Conservation (phyloP, 208 protist species). For the Polymyxa betae region DNA sequence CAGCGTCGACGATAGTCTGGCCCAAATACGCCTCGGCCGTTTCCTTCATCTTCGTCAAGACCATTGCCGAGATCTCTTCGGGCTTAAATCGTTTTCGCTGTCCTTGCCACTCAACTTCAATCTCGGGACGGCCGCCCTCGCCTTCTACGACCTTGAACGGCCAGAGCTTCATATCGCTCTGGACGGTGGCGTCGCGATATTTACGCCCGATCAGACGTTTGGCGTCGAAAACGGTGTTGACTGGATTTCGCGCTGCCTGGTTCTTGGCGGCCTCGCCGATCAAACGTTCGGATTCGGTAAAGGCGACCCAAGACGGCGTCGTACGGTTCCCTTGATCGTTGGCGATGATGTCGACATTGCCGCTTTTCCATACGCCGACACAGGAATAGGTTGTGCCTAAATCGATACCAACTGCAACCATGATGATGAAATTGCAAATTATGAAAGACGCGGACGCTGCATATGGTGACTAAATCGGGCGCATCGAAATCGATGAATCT, state of each 20-base stretch:
- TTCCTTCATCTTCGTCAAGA: conserved; percentile 88
- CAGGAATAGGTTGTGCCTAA: conserved; percentile 78
- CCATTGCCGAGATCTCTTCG: conserved; percentile 94
- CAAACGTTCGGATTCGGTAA: conserved; percentile 79
- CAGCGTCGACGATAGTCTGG: conserved; percentile 86
- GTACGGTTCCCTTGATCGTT: conserved; percentile 98
- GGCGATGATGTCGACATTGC: conserved; percentile 93
- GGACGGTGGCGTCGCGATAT: conserved; percentile 81
- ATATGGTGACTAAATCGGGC: too few relatives aligned
- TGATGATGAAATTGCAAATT: too few relatives aligned
- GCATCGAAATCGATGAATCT: too few relatives aligned
- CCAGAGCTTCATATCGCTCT: conserved; percentile 89
- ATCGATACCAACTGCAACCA: conserved; percentile 74
- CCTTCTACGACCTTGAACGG: conserved; percentile 87
- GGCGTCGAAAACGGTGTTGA: conserved; percentile 87
- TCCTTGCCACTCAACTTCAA: conserved; percentile 80
- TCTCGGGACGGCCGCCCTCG: conserved; percentile 80
- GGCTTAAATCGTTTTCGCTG: conserved; percentile 87
- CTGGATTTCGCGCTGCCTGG: conserved; percentile 79
- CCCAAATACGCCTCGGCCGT: conserved; percentile 91
- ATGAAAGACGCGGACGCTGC: too few relatives aligned
- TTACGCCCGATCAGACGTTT: conserved; percentile 88
- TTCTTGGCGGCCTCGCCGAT: conserved; percentile 91
- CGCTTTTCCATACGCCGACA: conserved; percentile 73
- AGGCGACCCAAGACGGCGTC: conserved; percentile 98